Base-by-base conservation (phyloP, 306 rosid species). In the Ziziphus jujuba region DNA sequence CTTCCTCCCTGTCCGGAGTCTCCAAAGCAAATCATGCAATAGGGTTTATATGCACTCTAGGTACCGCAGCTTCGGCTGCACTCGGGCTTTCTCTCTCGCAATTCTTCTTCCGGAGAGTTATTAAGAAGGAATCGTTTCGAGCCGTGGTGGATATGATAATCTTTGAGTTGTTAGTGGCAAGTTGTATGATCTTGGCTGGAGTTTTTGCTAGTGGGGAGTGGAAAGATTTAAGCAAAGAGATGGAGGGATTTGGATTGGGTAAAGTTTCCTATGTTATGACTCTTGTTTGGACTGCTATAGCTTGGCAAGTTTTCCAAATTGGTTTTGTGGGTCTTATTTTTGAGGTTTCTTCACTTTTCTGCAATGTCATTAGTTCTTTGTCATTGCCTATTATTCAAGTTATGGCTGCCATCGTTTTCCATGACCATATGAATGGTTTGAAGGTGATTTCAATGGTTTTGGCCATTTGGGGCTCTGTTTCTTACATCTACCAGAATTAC, bases 291-390 rank as follows among this genome's bases (percentile, higher is more conserved):
- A 49, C 47, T 2, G 17, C 23, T 35, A 34, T 65, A 17, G 2
- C 12, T 34, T 65, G 45, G 58, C 31, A 65, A 15, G 7, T 60
- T 35, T 65, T 34, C n/a, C n/a, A 16, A 0, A 34, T 65, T 28
- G 70, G 59, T 54, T 10, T 44, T 2, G 59, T 65, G 28, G 70
- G 70, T 9, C 34, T 65, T 58, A 65, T 65, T 38, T 50, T n/a
- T 31, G 70, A 65, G 47, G 48, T 65, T 4, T 49, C 70, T 19
- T 50, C 70, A n/a, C 59, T 65, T 34, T 65, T 65, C 50, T 10
- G 48, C 58, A 28, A 49, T 31, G 59, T 49, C 5, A 65, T 10
- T 0, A 31, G 6, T 34, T 48, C 70, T n/a, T 20, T 34, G 59
- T 13, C 33, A 34, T 51, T 65, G 49, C 60, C 70, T 2, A 11